phyloP scores from a whole-genome alignment of 192 early-diverging fungal genomes.

The Diversispora epigaea region DNA sequence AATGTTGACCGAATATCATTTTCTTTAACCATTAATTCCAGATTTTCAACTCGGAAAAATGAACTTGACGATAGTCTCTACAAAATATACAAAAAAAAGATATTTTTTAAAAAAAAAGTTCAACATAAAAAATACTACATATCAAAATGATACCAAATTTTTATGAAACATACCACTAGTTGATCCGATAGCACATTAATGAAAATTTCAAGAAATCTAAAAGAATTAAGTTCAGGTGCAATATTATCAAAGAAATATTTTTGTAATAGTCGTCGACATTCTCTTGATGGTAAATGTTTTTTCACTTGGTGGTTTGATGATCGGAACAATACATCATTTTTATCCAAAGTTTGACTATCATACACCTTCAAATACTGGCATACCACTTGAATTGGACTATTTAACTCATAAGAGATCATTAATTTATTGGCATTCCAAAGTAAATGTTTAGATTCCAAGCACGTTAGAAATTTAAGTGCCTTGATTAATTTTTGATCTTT shows the following conservation, averaged over 20 bases:
- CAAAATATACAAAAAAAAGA: background rate
- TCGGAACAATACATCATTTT: background rate
- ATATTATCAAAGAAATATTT: conserved; percentile 10
- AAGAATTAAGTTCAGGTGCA: background rate
- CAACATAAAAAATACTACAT: too few species aligned
- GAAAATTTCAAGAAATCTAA: conserved; percentile 30
- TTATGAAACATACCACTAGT: background rate
- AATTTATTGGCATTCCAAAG: conserved; percentile 19
- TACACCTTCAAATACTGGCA: conserved; percentile 2
- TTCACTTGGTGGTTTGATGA: background rate
- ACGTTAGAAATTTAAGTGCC: background rate
- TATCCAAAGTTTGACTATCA: background rate
- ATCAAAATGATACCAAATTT: too few species aligned
- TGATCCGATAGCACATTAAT: background rate
- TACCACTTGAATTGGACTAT: conserved; percentile 23
- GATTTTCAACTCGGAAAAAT: conserved; percentile 20
- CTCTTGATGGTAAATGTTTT: background rate
- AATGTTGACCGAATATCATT: conserved; percentile 24
- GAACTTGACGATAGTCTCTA: conserved; percentile 20
- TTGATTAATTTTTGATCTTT: conserved; percentile 2
- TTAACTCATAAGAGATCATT: conserved; percentile 6
- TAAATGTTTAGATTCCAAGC: background rate
- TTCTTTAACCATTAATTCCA: conserved; percentile 5
- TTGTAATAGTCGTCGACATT: conserved; percentile 7
- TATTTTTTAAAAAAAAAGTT: background rate